A percentile compares a stretch with the other conserved stretches of the same genome.
These are phyloP conservation scores for Erodium moschatum DNA, from an alignment of 441 rosid species.

Conservation along the genomic window DNA sequence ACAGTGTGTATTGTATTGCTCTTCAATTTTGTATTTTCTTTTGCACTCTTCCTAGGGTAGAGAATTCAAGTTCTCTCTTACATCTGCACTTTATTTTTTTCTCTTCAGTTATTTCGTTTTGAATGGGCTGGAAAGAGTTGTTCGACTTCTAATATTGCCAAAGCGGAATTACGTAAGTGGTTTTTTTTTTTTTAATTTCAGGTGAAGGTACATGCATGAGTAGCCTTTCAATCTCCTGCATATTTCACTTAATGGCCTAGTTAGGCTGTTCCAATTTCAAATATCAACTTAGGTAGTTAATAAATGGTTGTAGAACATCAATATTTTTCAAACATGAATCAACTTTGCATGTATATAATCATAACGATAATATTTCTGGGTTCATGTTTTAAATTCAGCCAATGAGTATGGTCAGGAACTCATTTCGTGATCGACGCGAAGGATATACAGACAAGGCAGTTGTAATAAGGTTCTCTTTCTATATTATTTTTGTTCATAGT, in stretches of 20 bases:
- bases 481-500: constrained; percentile 9
- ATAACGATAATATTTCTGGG: not conserved
- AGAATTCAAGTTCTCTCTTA: constrained; percentile 2
- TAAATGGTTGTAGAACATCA: not conserved
- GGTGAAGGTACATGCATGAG: not conserved
- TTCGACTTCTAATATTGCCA: constrained; percentile 69
- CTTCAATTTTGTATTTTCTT: not conserved
- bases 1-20: not conserved
- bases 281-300: not conserved
- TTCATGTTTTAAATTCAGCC: constrained; percentile 51
- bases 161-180: constrained; percentile 84
- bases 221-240: not conserved
- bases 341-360: constrained; percentile 10
- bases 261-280: not conserved
- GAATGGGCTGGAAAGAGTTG: constrained; percentile 93
- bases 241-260: constrained; percentile 9
- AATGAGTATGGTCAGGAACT: constrained; percentile 61
- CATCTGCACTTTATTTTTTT: constrained; percentile 12
- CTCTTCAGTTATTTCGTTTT: constrained; percentile 63
- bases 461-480: constrained; percentile 53
- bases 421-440: constrained; percentile 76
- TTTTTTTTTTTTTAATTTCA: not conserved
- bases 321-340: constrained; percentile 23
- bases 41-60: not conserved
- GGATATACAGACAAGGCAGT: constrained; percentile 87